Evolutionary conservation across 352 stramenopile species (phyloP), one percentile per base, ranked within the genome.

Genomic region (Poterioochromonas sp.): DNA sequence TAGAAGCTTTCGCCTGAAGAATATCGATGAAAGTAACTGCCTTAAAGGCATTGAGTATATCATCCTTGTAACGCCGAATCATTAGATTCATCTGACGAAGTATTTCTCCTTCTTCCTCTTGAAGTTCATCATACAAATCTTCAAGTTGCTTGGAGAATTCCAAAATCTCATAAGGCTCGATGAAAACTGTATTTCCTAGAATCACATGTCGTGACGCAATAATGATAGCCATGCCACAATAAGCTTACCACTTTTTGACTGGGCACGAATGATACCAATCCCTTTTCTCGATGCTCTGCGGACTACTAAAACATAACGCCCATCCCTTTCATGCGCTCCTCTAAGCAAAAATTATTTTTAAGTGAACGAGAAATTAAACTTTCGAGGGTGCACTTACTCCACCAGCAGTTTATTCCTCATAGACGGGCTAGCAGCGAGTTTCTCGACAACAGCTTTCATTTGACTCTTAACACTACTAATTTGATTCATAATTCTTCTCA

Each of bases 1-100:
- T 88, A 54, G 80, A 79, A 3, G 83, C 87, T 35, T 84, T 83
- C 5, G 88, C 86, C 76, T 87, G 86, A 12, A 88, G 81, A 12
- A 85, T 74, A 84, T 93, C 88, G 5, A 93, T 78, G 18, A 80
- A 77, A 35, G 85, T 87, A n/a, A 88, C 76, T 20, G 81, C 80
- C 58, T 84, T 49, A 43, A 91, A 77, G 18, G 76, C 83, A 15
- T 69, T 40, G 58, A 83, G 43, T n/a, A 89, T 80, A 80, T 65
- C 69, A 35, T 47, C 69, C 32, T 79, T 51, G 63, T 88, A 84
- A 22, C 79, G 73, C 26, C 81, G 73, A 51, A 90, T 76, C 1
- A 5, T 39, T 41, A 12, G 78, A 40, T 29, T 40, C 82, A 85
- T 84, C n/a, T 74, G 40, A 39, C 40, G 79, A 29, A 85, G 60